phyloP scores from a whole-genome alignment of 1,284 basidiomycete genomes.

The Leccinum huronense region DNA sequence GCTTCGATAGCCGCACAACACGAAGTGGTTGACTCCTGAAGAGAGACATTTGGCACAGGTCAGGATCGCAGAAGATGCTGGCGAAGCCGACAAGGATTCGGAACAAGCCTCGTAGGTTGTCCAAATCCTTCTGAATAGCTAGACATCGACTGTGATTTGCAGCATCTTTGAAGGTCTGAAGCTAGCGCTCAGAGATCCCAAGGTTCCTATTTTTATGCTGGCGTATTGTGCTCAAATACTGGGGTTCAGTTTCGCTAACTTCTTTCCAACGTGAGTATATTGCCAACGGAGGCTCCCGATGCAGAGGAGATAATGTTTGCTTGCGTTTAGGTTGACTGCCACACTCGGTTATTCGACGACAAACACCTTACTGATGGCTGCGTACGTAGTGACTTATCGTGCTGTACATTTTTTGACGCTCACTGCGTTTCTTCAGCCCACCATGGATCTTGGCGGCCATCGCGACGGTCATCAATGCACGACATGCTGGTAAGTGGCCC shows the following conservation, averaged over 20 bases:
- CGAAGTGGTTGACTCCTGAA: constrained; percentile 39
- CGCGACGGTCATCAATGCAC: constrained; percentile 42
- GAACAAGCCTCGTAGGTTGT: constrained; percentile 51
- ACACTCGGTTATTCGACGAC: constrained; percentile 68
- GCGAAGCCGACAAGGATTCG: constrained; percentile 65
- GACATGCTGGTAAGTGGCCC: constrained; percentile 57
- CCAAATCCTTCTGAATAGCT: no score
- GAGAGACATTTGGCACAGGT: constrained; percentile 71
- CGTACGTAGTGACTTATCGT: constrained; percentile 43
- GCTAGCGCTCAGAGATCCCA: constrained; percentile 62
- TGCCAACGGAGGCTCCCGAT: background rate
- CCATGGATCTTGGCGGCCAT: constrained; percentile 64
- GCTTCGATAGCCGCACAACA: constrained; percentile 55
- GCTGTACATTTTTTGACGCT: constrained; percentile 13
- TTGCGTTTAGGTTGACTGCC: constrained; percentile 49
- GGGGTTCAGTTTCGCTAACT: constrained; percentile 70
- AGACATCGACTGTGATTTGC: constrained; percentile 1
- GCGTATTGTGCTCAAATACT: constrained; percentile 54
- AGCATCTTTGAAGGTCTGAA: constrained; percentile 56
- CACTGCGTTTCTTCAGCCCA: constrained; percentile 42
- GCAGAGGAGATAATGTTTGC: background rate
- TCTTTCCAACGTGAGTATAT: constrained; percentile 63
- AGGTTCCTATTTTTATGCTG: constrained; percentile 59
- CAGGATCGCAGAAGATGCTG: constrained; percentile 73
- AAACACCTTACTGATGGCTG: constrained; percentile 43